Evolutionary conservation across 306 rosid genomes (phyloP).

Genomic region (Vachellia collinsii): DNA sequence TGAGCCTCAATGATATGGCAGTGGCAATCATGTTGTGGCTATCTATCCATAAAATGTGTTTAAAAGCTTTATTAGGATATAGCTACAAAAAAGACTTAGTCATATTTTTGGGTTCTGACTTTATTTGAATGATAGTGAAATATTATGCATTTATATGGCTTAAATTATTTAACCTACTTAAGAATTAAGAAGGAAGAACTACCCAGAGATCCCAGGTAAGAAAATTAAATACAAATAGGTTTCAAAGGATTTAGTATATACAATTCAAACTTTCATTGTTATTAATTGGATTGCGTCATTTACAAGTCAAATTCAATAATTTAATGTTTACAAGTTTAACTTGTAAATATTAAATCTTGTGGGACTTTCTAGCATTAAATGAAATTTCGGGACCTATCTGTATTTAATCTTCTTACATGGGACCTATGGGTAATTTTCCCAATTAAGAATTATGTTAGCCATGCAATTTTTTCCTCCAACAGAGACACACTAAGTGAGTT

Average conservation of each 20-base stretch:
- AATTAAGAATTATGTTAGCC: constrained; percentile 28
- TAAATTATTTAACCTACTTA: background rate
- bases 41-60: background rate
- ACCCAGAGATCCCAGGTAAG: background rate
- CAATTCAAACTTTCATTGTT: background rate
- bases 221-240: background rate
- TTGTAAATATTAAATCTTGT: background rate
- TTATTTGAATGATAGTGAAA: constrained; percentile 20
- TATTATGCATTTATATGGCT: constrained; percentile 13
- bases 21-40: constrained; percentile 29
- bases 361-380: background rate
- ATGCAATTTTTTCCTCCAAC: constrained; percentile 22
- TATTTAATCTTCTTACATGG: background rate
- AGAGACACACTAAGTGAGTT: constrained; percentile 63
- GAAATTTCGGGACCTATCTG: background rate
- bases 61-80: constrained; percentile 15
- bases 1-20: constrained; percentile 39
- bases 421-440: background rate
- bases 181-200: background rate
- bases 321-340: background rate
- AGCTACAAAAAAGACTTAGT: background rate
- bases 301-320: background rate
- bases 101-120: constrained; percentile 1
- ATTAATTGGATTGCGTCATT: background rate
- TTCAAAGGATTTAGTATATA: background rate